Evolutionary conservation across 345 rosid species (phyloP).

Genomic region (Turritis glabra): DNA sequence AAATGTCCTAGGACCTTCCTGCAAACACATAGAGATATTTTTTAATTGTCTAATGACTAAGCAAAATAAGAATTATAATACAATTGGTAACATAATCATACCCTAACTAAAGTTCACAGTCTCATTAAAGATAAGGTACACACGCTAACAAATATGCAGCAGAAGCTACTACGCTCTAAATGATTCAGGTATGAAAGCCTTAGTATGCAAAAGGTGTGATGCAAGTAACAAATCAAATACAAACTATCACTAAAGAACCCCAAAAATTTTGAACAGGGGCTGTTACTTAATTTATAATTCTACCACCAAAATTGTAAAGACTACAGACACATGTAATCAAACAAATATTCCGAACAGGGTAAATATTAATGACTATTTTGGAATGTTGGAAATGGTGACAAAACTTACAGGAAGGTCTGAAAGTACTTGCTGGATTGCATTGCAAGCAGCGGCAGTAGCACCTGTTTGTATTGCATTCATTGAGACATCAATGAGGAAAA

Average conservation of each 20-base stretch:
- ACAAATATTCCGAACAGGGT: not conserved
- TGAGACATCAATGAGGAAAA: constrained; percentile 89
- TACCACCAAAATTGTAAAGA: not conserved
- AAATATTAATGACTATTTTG: constrained; percentile 1
- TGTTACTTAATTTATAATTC: constrained; percentile 3
- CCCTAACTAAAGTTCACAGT: constrained; percentile 7
- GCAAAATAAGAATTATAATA: not conserved
- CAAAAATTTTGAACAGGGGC: not conserved
- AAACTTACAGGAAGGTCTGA: constrained; percentile 85
- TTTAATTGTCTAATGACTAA: constrained; percentile 5
- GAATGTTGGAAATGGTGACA: constrained; percentile 21
- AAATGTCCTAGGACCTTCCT: constrained; percentile 98
- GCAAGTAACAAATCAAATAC: constrained; percentile 7
- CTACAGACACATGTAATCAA: not conserved
- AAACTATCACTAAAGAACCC: constrained; percentile 17
- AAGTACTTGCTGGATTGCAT: constrained; percentile 85
- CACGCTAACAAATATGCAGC: constrained; percentile 16
- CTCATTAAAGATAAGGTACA: constrained; percentile 15
- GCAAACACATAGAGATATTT: constrained; percentile 27
- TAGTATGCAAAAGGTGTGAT: constrained; percentile 4
- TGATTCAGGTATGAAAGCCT: constrained; percentile 13
- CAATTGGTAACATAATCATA: not conserved
- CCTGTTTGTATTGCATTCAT: constrained; percentile 89
- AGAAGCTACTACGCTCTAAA: not conserved
- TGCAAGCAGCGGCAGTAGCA: constrained; percentile 96